Evolutionary conservation across 768 basidiomycete species (phyloP), one percentile per base, ranked within the genome.

Genomic region (Amanita polypyramis): DNA sequence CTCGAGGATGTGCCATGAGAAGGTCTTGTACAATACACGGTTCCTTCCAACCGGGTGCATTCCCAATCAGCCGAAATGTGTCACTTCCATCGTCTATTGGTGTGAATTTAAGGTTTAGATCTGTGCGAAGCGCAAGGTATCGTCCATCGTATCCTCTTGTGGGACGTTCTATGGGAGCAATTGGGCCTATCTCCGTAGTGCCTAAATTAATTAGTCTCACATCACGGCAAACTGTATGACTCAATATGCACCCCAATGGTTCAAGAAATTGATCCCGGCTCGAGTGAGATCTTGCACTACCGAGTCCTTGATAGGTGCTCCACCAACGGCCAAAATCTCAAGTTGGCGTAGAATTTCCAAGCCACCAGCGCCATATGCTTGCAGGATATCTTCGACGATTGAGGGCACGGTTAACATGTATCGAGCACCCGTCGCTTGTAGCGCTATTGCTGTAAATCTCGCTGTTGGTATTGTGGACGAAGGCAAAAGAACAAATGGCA

Each of bases 391-490:
- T 46, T 70, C 67, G 21, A 70, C 50, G 43, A 69, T 66, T 3
- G 68, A 70, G 0, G 69, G 69, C 1, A 70, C 68, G 2, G 68
- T 61, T 15, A 69, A 54, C 51, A 69, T 50, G 34, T 60, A 68
- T 2, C 59, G 55, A 5, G 66, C 67, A 1, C 60, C 55, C 9
- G 55, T 61, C 4, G 56, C 43, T 46, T 58, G 54, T 33, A 65
- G 47, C 14, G 57, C 51, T 12, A 38, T 45, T 4, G 62, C 44
- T 3, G 62, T 61, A 1, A 61, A 54, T 43, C 60, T 57, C 0
- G 62, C 69, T 0, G 67, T 70, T 4, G 68, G 67, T 34, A 69
- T 65, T 5, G 59, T 53, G 0, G 65, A 58, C 2, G 65, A 61
- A 1, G 67, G 62, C 3, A 62, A 62, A 1, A 69, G 51, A 4